These are phyloP conservation scores for Pseudofabraea citricarpa DNA, from an alignment of 2,329 filamentous ascomycete species.

Conservation along the genomic window DNA sequence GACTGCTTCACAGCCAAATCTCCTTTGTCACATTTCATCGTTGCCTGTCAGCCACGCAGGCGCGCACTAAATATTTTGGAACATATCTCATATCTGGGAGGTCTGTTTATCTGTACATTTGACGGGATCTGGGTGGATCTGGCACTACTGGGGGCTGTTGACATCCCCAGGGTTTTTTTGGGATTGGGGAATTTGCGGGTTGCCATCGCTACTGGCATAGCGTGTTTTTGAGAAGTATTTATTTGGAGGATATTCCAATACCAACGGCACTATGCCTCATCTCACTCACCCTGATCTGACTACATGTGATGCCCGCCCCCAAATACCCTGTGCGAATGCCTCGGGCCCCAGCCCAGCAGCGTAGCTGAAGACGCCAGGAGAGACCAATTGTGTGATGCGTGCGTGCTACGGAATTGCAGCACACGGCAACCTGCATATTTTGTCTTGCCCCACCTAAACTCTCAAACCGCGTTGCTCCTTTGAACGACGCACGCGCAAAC, in stretches of 20 bases:
- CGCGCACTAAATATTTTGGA: background rate
- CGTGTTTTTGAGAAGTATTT: slow-evolving; percentile 9
- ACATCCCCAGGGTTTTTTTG: background rate
- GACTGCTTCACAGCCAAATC: slow-evolving; percentile 16
- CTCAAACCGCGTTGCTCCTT: no score
- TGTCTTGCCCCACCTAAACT: no score
- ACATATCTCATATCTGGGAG: slow-evolving; percentile 1
- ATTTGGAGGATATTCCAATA: slow-evolving; percentile 9
- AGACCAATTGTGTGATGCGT: no score
- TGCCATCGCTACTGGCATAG: slow-evolving; percentile 8
- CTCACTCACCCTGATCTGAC: background rate
- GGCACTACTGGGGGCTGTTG: background rate
- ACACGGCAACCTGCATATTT: no score
- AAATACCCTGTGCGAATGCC: no score
- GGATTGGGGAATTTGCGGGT: background rate
- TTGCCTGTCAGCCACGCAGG: background rate
- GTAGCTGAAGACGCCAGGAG: no score
- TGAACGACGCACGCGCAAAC: no score
- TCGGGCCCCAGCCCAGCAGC: no score
- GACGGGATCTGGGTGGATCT: background rate
- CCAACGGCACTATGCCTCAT: background rate
- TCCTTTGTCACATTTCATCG: slow-evolving; percentile 14
- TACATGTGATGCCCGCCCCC: background rate
- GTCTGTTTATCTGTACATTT: slow-evolving; percentile 5
- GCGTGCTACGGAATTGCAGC: no score